These are phyloP conservation scores for Boletellus sp. DNA, from an alignment of 1,284 basidiomycete genomes.

Conservation along the genomic window DNA sequence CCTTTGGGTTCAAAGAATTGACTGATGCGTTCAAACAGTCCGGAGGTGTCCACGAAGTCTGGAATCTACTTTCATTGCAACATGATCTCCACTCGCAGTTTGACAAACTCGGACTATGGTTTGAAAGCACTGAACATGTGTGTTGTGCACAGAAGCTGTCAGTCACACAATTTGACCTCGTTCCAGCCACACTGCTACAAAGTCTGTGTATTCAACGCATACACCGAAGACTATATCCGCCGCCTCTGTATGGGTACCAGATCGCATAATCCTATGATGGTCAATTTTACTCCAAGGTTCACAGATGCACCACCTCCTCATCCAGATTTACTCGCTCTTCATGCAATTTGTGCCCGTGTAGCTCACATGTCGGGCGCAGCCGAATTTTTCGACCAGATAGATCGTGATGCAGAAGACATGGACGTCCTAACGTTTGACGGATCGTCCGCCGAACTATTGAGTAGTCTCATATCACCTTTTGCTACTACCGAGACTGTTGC, in stretches of 20 bases:
- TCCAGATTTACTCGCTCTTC: constrained; percentile 1
- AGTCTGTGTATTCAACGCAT: not conserved
- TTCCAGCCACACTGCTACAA: not conserved
- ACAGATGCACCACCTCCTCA: not conserved
- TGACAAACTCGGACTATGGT: not conserved
- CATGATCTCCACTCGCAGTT: not conserved
- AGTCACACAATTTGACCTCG: not conserved
- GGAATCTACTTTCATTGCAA: not conserved
- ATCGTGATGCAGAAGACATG: not conserved
- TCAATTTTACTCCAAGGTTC: not conserved
- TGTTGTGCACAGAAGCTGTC: not conserved
- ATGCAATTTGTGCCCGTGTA: not conserved
- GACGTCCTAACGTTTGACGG: not conserved
- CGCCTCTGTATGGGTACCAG: no score
- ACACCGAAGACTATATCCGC: no score
- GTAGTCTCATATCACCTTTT: not conserved
- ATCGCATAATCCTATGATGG: not conserved
- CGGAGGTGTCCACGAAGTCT: not conserved
- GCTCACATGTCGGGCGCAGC: not conserved
- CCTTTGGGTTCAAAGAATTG: not conserved
- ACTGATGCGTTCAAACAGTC: not conserved
- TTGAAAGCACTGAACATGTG: not conserved
- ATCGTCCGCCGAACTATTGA: not conserved
- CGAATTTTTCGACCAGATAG: not conserved
- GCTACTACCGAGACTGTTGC: not conserved